A percentile compares a stretch with the other conserved stretches of the same genome.
Conservation (phyloP, 2,329 filamentous ascomycete genomes). For the Bipolaris bicolor region DNA sequence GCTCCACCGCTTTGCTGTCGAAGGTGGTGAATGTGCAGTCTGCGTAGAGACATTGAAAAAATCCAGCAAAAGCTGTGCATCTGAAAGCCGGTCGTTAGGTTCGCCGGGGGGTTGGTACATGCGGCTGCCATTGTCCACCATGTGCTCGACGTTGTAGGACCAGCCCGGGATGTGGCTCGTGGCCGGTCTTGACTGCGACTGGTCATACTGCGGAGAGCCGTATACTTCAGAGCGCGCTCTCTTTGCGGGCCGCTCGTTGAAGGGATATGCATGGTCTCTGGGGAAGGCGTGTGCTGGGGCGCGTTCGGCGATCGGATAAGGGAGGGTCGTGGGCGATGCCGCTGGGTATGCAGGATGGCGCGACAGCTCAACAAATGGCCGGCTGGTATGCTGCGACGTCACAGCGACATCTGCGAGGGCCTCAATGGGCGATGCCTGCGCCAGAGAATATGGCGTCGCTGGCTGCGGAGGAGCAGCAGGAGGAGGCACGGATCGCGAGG, state of each 20-base stretch:
- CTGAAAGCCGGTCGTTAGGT: slow-evolving; percentile 47
- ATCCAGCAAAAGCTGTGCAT: slow-evolving; percentile 55
- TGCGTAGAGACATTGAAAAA: slow-evolving; percentile 47
- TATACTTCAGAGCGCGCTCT: slow-evolving; percentile 65
- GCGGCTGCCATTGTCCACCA: slow-evolving; percentile 43
- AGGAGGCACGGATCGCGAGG: slow-evolving; percentile 31
- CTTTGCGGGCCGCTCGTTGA: slow-evolving; percentile 62
- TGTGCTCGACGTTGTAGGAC: slow-evolving; percentile 50
- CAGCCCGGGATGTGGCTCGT: slow-evolving; percentile 54
- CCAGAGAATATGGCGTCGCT: slow-evolving; percentile 27
- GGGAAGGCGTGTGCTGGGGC: slow-evolving; percentile 31
- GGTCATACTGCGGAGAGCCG: slow-evolving; percentile 50
- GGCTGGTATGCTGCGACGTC: slow-evolving; percentile 46
- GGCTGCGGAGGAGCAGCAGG: slow-evolving; percentile 20
- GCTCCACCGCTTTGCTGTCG: slow-evolving; percentile 39
- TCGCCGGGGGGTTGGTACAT: slow-evolving; percentile 45
- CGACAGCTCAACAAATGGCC: slow-evolving; percentile 32
- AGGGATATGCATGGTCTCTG: slow-evolving; percentile 15
- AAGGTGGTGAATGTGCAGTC: slow-evolving; percentile 35
- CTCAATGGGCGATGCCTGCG: slow-evolving; percentile 50
- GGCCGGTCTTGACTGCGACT: slow-evolving; percentile 51
- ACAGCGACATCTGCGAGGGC: slow-evolving; percentile 52
- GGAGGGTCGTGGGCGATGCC: slow-evolving; percentile 26
- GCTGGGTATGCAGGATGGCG: slow-evolving; percentile 31
- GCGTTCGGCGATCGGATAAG: slow-evolving; percentile 29